Evolutionary conservation across 2,329 filamentous ascomycete genomes (phyloP).

Genomic region (Nakataea oryzae): DNA sequence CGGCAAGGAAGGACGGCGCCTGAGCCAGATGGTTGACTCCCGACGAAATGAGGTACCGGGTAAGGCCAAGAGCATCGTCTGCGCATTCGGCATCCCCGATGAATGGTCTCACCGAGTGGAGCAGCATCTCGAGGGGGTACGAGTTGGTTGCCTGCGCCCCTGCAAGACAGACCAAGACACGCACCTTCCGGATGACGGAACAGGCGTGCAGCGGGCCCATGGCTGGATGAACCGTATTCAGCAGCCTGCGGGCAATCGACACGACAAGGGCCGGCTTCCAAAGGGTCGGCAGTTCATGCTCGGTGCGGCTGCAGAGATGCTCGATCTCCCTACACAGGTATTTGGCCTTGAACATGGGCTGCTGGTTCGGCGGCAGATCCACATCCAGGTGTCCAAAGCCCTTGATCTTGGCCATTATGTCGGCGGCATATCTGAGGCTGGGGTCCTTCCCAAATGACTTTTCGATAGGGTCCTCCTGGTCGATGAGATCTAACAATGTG

Average conservation of each 20-base stretch:
- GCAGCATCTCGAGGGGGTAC: slow-evolving; percentile 83
- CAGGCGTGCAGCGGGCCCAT: slow-evolving; percentile 81
- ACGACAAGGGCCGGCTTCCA: slow-evolving; percentile 71
- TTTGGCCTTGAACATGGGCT: slow-evolving; percentile 75
- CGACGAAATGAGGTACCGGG: slow-evolving; percentile 68
- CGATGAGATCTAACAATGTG: slow-evolving; percentile 64
- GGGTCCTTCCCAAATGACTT: slow-evolving; percentile 51
- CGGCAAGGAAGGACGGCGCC: slow-evolving; percentile 67
- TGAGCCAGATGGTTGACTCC: slow-evolving; percentile 55
- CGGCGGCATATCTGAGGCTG: slow-evolving; percentile 47
- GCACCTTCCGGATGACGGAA: slow-evolving; percentile 75
- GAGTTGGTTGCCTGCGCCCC: slow-evolving; percentile 61
- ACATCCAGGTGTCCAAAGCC: slow-evolving; percentile 54
- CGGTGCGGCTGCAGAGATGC: slow-evolving; percentile 64
- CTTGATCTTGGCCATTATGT: slow-evolving; percentile 60
- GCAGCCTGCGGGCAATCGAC: slow-evolving; percentile 63
- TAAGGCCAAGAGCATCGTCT: slow-evolving; percentile 79
- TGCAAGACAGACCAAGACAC: slow-evolving; percentile 70
- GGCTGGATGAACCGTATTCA: slow-evolving; percentile 73
- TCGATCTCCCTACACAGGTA: slow-evolving; percentile 67
- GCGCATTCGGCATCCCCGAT: slow-evolving; percentile 78
- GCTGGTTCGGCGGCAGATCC: slow-evolving; percentile 64
- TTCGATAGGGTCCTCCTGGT: slow-evolving; percentile 67
- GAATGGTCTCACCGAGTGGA: slow-evolving; percentile 70
- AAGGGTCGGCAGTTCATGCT: slow-evolving; percentile 51